phyloP scores from a whole-genome alignment of 108 stramenopile genomes.

The Cafeteria roenbergensis region DNA sequence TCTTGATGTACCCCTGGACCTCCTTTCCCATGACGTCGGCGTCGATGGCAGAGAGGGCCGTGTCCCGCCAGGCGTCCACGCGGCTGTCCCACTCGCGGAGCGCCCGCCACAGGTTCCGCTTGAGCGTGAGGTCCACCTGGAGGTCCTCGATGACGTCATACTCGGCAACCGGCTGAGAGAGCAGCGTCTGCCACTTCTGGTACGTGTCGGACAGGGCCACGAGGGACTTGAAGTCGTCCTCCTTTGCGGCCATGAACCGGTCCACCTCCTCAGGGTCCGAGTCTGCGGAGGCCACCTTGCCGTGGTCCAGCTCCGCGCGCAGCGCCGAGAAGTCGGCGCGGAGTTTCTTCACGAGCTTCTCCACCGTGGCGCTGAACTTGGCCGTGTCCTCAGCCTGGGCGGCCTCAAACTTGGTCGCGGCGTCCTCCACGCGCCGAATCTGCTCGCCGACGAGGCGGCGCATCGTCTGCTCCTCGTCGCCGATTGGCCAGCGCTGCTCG shows the following conservation, averaged over 20 bases:
- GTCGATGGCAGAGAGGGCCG: conserved; percentile 38
- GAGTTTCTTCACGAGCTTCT: conserved; percentile 30
- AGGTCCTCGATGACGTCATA: conserved; percentile 49
- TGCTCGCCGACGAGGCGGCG: conserved; percentile 41
- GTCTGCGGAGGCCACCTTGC: conserved; percentile 26
- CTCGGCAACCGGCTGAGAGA: conserved; percentile 38
- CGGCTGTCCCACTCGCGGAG: conserved; percentile 40
- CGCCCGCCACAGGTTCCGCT: conserved; percentile 42
- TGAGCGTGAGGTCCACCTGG: conserved; percentile 34
- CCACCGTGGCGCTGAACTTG: conserved; percentile 30
- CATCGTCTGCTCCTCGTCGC: conserved; percentile 38
- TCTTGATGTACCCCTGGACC: conserved; percentile 31
- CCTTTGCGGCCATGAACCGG: conserved; percentile 29
- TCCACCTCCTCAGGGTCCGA: conserved; percentile 29
- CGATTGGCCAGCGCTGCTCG: conserved; percentile 32
- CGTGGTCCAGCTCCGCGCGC: conserved; percentile 42
- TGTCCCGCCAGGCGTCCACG: conserved; percentile 27
- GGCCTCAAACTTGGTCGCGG: conserved; percentile 35
- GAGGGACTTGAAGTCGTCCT: conserved; percentile 22
- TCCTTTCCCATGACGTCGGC: conserved; percentile 38
- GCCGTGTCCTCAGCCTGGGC: conserved; percentile 45
- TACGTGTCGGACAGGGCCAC: conserved; percentile 35
- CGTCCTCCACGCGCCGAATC: conserved; percentile 30
- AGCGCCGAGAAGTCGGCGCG: conserved; percentile 28
- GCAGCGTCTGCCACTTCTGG: conserved; percentile 36